Percentiles rank a stretch among this genome's conserved stretches.
Evolutionary conservation across 108 stramenopile species (phyloP).

Genomic region (Parietichytrium sp.): DNA sequence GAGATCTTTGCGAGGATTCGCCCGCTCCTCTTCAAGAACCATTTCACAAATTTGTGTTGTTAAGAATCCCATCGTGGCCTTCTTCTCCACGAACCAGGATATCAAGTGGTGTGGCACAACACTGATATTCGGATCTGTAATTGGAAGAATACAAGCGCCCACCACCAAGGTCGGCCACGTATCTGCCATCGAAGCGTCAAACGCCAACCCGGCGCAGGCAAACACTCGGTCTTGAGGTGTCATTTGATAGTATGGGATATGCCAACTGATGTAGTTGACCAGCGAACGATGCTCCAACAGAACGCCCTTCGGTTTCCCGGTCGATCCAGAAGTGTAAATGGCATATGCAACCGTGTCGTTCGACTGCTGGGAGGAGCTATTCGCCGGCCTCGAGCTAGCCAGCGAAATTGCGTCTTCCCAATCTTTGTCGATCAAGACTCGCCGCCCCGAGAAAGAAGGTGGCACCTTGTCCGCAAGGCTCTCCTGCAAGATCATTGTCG

Average conservation of each 20-base stretch:
- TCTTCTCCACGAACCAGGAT: not conserved
- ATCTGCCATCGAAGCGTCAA: slow-evolving; percentile 26
- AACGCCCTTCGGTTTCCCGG: slow-evolving; percentile 15
- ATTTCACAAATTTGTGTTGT: slow-evolving; percentile 29
- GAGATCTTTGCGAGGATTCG: not conserved
- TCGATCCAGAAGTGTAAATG: not conserved
- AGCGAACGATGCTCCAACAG: not conserved
- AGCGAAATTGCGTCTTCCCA: slow-evolving; percentile 17
- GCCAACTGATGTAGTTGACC: slow-evolving; percentile 20
- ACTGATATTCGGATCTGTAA: not conserved
- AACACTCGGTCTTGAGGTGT: not conserved
- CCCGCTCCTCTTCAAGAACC: slow-evolving; percentile 12
- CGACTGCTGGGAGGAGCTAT: slow-evolving; percentile 1
- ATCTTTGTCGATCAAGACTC: not conserved
- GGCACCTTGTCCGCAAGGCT: not conserved
- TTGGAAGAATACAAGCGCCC: not conserved
- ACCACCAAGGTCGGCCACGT: slow-evolving; percentile 25
- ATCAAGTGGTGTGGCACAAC: not conserved
- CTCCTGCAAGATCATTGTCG: not conserved
- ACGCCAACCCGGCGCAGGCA: slow-evolving; percentile 21
- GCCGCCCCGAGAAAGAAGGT: not conserved
- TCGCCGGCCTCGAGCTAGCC: not conserved
- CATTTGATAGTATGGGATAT: slow-evolving; percentile 18
- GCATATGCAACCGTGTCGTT: slow-evolving; percentile 28
- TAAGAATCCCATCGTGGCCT: slow-evolving; percentile 9